phyloP scores from a whole-genome alignment of 495 filamentous ascomycete species.

The Aspergillus ellipticus region DNA sequence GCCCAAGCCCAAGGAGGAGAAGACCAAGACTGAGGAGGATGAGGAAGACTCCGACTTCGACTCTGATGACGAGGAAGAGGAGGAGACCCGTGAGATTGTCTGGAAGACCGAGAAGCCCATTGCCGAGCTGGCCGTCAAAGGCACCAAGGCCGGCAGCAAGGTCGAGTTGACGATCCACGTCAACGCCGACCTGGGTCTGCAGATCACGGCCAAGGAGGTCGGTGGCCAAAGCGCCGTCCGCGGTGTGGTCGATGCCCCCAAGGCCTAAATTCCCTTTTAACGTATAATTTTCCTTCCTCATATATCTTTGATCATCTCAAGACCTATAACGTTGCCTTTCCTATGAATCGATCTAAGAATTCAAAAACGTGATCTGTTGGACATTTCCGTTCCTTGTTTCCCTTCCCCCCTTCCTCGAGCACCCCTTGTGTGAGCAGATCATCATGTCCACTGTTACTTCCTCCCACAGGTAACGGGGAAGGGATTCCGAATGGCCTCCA shows the following conservation, averaged over 20 bases:
- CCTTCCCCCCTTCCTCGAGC: not conserved
- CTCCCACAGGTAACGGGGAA: not conserved
- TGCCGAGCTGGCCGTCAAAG: conserved; percentile 80
- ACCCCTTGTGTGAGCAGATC: too few relatives aligned
- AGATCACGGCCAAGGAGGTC: conserved; percentile 77
- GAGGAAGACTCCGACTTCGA: conserved; percentile 65
- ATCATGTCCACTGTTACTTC: conserved; percentile 1
- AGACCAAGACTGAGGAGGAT: conserved; percentile 52
- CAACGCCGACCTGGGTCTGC: conserved; percentile 68
- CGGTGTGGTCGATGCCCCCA: conserved; percentile 57
- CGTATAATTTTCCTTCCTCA: conserved; percentile 14
- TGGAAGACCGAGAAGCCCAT: conserved; percentile 84
- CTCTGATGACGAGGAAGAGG: conserved; percentile 61
- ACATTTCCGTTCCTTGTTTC: conserved; percentile 7
- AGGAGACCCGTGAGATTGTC: conserved; percentile 82
- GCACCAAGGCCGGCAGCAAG: conserved; percentile 81
- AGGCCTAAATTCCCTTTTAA: conserved; percentile 10
- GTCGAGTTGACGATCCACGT: conserved; percentile 92
- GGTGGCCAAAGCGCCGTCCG: conserved; percentile 82
- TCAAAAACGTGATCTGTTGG: conserved; percentile 1
- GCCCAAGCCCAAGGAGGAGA: conserved; percentile 66
- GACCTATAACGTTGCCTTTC: conserved; percentile 2
- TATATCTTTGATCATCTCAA: conserved; percentile 25
- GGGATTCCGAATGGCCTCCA: not conserved
- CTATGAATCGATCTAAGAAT: conserved; percentile 6